Evolutionary conservation across 441 rosid genomes (phyloP).

Genomic region (Aquilaria agallochum): DNA sequence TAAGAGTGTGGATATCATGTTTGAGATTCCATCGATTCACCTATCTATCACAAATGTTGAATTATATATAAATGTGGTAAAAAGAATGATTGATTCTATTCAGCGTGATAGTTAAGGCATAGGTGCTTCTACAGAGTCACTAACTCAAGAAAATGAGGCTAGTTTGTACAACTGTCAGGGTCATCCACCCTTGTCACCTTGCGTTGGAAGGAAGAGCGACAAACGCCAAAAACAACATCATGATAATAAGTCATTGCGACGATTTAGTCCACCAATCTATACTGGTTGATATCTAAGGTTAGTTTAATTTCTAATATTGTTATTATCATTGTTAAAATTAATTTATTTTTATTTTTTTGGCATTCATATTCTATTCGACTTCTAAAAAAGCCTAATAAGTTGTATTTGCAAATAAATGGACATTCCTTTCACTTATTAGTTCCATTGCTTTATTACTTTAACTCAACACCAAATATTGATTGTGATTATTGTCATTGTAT

Average conservation of each 20-base stretch:
- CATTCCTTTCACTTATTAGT: too few relatives aligned
- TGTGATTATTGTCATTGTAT: not conserved
- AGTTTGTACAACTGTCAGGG: not conserved
- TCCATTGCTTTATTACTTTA: too few relatives aligned
- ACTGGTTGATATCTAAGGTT: too few relatives aligned
- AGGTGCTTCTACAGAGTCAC: not conserved
- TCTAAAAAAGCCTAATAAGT: not conserved
- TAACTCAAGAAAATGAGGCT: not conserved
- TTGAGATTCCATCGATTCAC: not conserved
- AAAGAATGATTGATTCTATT: too few relatives aligned
- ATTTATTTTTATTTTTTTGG: too few relatives aligned
- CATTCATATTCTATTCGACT: too few relatives aligned
- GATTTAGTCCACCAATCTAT: too few relatives aligned
- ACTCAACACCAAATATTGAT: too few relatives aligned
- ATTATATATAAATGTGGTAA: not conserved
- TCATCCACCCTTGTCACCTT: not conserved
- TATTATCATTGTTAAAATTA: not conserved
- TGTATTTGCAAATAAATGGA: too few relatives aligned
- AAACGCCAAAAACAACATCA: too few relatives aligned
- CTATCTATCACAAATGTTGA: not conserved
- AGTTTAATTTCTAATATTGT: not conserved
- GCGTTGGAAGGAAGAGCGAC: not conserved
- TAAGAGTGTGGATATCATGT: not conserved
- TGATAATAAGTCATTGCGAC: too few relatives aligned
- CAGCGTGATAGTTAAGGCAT: not conserved